Conservation (phyloP, 2,329 filamentous ascomycete genomes). For the Paecilomyces variotii region DNA sequence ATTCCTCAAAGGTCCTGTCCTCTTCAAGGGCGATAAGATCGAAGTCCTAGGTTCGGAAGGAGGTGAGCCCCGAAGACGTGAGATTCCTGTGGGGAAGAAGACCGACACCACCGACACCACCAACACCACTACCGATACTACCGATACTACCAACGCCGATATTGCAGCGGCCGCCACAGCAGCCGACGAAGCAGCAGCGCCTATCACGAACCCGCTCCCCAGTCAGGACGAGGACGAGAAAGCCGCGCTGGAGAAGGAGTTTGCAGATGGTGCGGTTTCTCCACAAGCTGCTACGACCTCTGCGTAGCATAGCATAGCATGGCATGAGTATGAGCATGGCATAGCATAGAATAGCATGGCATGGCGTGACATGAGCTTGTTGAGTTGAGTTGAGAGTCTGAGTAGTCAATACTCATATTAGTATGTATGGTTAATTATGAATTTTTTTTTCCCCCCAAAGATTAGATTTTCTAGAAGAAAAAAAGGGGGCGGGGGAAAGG, state of each 20-base stretch:
- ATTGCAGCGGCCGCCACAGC: background rate
- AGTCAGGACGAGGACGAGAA: background rate
- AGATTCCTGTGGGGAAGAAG: constrained; percentile 16
- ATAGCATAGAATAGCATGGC: too few relatives aligned
- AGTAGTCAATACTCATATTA: too few relatives aligned
- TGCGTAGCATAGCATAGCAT: background rate
- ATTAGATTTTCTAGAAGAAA: too few relatives aligned
- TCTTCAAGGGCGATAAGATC: constrained; percentile 26
- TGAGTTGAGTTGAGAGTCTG: too few relatives aligned
- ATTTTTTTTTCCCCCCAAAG: too few relatives aligned
- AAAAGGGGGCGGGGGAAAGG: too few relatives aligned
- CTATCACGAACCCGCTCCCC: background rate
- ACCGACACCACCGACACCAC: background rate
- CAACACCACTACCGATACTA: too few relatives aligned
- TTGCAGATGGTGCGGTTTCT: background rate
- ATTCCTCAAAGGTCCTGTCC: constrained; percentile 27
- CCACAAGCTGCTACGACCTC: background rate
- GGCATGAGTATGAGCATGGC: too few relatives aligned
- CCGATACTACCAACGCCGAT: background rate
- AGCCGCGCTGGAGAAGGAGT: background rate
- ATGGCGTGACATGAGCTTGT: too few relatives aligned
- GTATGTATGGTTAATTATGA: too few relatives aligned
- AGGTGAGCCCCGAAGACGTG: constrained; percentile 22
- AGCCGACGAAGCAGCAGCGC: background rate
- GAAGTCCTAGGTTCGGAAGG: constrained; percentile 26